Evolutionary conservation across 192 early-diverging fungal genomes (phyloP).

Genomic region (Powellomyces hirtus): DNA sequence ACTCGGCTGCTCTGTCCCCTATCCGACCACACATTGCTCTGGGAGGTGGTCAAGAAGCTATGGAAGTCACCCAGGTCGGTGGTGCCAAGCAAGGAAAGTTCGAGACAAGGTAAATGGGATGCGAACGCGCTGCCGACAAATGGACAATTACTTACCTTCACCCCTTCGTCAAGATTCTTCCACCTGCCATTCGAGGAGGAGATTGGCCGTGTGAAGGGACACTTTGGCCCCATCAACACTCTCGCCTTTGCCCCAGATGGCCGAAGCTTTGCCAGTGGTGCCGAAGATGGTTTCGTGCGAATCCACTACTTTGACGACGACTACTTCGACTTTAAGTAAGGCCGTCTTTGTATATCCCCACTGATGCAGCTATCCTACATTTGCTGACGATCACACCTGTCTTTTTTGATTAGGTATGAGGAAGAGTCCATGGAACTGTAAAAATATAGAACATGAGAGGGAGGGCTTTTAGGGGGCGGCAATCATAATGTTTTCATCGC

Average conservation of each 20-base stretch:
- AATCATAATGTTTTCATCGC: too few species aligned
- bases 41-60: constrained; percentile 99
- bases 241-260: constrained; percentile 96
- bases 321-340: constrained; percentile 86
- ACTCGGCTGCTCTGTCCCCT: constrained; percentile 90
- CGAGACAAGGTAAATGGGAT: constrained; percentile 57
- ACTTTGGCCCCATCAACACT: constrained; percentile 99
- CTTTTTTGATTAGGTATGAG: neutral
- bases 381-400: neutral
- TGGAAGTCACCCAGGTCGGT: constrained; percentile 79
- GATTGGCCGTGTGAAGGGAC: constrained; percentile 94
- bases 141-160: neutral
- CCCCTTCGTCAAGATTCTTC: constrained; percentile 63
- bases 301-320: constrained; percentile 94
- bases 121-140: neutral
- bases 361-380: neutral
- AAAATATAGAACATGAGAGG: too few species aligned
- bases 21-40: constrained; percentile 54
- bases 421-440: neutral
- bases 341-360: neutral
- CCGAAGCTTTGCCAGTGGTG: constrained; percentile 89
- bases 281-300: constrained; percentile 98
- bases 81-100: constrained; percentile 91
- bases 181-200: constrained; percentile 96
- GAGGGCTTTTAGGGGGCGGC: too few species aligned